Base-by-base conservation (phyloP, 2,329 filamentous ascomycete species). In the Penicillium sp. region DNA sequence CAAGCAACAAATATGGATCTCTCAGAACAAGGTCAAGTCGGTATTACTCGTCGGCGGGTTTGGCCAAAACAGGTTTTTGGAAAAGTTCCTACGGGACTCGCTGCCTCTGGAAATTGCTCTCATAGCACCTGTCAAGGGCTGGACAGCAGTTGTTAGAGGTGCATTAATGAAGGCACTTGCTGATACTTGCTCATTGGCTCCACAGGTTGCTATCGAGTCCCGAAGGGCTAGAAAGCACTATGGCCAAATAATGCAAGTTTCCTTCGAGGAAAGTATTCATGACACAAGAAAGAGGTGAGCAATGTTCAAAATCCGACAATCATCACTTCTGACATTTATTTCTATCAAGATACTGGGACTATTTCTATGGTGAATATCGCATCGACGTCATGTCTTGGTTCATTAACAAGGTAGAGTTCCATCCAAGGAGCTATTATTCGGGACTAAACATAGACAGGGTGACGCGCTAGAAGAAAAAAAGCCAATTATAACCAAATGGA, bases 11-110 rank as follows among this genome's bases (percentile, higher is more conserved):
- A 45, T 60, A 50, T 78, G 81, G 66, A 76, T 76, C 11, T 29
- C 26, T 11, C 7, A 29, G 26, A 14, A 79, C 54, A 78, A 79
- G 27, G 80, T 84, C 44, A 73, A 75, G 47, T 44, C 55, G 5
- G 44, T 64, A 1, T 48, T 62, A 2, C 35, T 63, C 1, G 59
- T 63, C 2, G 59, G 60, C 1, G 57, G 57, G 1, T 60, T 63
- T 33, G 58, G 58, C 8, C 48, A 61, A 10, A 62, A 47, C 19
- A 39, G 38, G 2, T 62, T 56, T 25, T 47, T 61, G 11, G 45
- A 48, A 7, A 45, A 47, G 7, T 44, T 43, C n/a, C 35, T 60
- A 3, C 32, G 39, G 6, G 36, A 51, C 4, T 31, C 30, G 1
- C 20, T 56, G 3, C 26, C 33, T 5, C 21, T 43, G 11, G 26